A percentile compares a stretch with the other conserved stretches of the same genome.
These are phyloP conservation scores for Pseudogymnoascus sp. DNA, from an alignment of 2,329 filamentous ascomycete species.

Conservation along the genomic window DNA sequence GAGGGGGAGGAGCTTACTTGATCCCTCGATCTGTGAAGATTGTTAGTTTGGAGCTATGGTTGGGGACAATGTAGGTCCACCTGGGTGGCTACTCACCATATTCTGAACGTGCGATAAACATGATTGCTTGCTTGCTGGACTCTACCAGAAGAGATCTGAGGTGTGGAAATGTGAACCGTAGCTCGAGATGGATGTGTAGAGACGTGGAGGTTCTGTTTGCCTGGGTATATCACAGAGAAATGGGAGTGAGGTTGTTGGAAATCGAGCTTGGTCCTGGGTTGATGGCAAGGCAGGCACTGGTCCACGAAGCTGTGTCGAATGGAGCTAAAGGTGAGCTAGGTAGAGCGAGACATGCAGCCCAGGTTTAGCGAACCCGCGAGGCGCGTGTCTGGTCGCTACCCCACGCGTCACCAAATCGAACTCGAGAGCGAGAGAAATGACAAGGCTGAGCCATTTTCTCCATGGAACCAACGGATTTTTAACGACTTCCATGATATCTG, in stretches of 20 bases:
- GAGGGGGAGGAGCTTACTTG: conserved; percentile 60
- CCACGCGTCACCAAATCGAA: conserved; percentile 5
- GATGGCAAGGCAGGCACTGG: conserved; percentile 10
- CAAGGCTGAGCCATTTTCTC: conserved; percentile 2
- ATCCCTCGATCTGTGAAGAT: conserved; percentile 75
- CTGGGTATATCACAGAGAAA: background rate
- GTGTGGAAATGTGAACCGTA: background rate
- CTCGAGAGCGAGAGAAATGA: background rate
- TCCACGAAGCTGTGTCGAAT: conserved; percentile 12
- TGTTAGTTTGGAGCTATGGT: conserved; percentile 31
- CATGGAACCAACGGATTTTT: background rate
- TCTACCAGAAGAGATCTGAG: background rate
- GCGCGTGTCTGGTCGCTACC: conserved; percentile 5
- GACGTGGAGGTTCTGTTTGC: background rate
- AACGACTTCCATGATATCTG: background rate
- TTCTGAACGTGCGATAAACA: conserved; percentile 99
- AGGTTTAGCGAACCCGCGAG: conserved; percentile 8
- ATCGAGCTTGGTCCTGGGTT: conserved; percentile 1
- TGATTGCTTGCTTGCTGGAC: conserved; percentile 31
- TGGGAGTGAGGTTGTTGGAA: conserved; percentile 5
- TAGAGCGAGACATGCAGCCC: conserved; percentile 7
- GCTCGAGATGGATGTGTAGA: background rate
- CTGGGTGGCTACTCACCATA: conserved; percentile 63
- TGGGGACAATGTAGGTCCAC: conserved; percentile 19
- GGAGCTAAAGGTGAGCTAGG: background rate